phyloP scores from a whole-genome alignment of 2,329 filamentous ascomycete genomes.

The Magnaporthiopsis poae region DNA sequence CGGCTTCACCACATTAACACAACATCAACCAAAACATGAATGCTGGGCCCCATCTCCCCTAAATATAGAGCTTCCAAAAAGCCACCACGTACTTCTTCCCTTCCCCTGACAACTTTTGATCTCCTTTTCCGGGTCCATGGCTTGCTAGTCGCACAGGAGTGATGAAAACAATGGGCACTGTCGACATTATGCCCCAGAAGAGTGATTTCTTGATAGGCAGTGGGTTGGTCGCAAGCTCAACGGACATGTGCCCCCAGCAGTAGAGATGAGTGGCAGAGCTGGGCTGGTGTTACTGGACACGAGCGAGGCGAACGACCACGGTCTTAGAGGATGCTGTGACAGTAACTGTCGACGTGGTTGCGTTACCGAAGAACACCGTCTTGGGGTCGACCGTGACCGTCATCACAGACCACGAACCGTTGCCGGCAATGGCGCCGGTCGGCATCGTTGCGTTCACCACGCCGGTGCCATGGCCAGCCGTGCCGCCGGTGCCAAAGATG shows the following conservation, averaged over 20 bases:
- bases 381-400: slow-evolving; percentile 5
- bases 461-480: not conserved
- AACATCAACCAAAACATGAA: not conserved
- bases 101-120: not conserved
- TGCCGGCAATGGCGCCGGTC: not conserved
- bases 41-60: not conserved
- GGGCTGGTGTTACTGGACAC: not conserved
- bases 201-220: not conserved
- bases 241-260: not conserved
- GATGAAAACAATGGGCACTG: not conserved
- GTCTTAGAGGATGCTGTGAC: not conserved
- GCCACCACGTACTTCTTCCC: not conserved
- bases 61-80: not conserved
- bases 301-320: not conserved
- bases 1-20: not conserved
- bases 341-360: slow-evolving; percentile 1
- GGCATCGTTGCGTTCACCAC: not conserved
- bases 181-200: not conserved
- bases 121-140: not conserved
- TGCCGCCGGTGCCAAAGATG: not conserved
- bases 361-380: slow-evolving; percentile 4
- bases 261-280: not conserved
- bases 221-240: not conserved
- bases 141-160: not conserved
- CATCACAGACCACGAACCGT: not conserved